Evolutionary conservation across 2,329 filamentous ascomycete genomes (phyloP).

Genomic region (Sarocladium oryzae): DNA sequence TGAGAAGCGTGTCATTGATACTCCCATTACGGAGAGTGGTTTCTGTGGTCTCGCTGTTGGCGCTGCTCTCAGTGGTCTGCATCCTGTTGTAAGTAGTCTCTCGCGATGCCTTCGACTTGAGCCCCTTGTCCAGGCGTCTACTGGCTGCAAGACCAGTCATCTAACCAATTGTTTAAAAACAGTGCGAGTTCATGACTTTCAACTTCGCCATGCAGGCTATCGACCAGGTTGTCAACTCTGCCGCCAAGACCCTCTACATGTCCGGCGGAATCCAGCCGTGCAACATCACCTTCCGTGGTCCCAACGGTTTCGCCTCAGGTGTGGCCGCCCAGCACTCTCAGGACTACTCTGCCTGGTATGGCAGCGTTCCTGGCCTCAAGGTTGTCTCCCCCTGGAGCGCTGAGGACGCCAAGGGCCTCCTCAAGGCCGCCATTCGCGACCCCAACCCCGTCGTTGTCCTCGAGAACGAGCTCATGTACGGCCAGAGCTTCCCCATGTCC

Average conservation of each 20-base stretch:
- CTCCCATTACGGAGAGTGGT: constrained; percentile 94
- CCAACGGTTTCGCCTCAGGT: constrained; percentile 95
- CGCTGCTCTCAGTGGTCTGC: constrained; percentile 87
- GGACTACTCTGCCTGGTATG: constrained; percentile 98
- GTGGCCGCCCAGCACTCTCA: constrained; percentile 98
- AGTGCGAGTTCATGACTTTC: constrained; percentile 99
- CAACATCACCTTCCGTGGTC: constrained; percentile 99
- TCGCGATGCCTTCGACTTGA: background rate
- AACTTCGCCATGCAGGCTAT: constrained; percentile 99
- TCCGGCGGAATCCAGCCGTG: constrained; percentile 98
- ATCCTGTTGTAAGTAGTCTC: constrained; percentile 73
- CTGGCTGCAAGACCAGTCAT: background rate
- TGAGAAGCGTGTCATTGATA: constrained; percentile 95
- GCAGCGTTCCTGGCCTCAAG: constrained; percentile 94
- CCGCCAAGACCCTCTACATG: constrained; percentile 99
- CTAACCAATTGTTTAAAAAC: constrained; percentile 10
- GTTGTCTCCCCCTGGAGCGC: constrained; percentile 94
- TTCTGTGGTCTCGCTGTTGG: constrained; percentile 92
- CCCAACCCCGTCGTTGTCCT: constrained; percentile 93
- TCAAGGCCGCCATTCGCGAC: constrained; percentile 97
- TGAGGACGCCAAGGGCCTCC: constrained; percentile 94
- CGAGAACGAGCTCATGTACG: constrained; percentile 89
- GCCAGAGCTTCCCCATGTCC: constrained; percentile 93
- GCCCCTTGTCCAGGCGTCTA: background rate
- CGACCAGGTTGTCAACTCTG: constrained; percentile 99